Conservation (phyloP, 1,284 basidiomycete genomes). For the Rhodotorula sp. region DNA sequence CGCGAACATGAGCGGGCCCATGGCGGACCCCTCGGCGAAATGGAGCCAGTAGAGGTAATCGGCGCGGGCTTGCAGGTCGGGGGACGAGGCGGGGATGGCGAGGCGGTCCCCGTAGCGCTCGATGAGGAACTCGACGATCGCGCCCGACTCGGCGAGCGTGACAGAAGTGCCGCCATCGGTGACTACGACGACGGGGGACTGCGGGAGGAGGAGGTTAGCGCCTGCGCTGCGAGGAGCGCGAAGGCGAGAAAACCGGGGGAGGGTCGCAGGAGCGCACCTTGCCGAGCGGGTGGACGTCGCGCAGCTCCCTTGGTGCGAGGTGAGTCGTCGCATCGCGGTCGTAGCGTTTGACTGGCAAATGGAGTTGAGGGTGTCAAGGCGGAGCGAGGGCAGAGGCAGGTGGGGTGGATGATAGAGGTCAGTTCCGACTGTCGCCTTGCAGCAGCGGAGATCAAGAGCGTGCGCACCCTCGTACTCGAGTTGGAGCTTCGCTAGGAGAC, state of each 20-base stretch:
- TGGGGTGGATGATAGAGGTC: neutral
- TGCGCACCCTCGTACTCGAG: neutral
- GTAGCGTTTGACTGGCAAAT: slow-evolving; percentile 38
- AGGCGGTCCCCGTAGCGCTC: slow-evolving; percentile 41
- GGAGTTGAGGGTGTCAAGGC: too few species aligned
- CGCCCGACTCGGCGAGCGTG: slow-evolving; percentile 39
- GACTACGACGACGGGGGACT: slow-evolving; percentile 35
- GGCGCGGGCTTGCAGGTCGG: slow-evolving; percentile 16
- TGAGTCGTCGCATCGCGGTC: slow-evolving; percentile 31
- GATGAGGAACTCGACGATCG: slow-evolving; percentile 43
- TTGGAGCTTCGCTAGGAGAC: neutral
- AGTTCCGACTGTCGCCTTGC: rapidly evolving
- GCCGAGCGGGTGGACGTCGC: slow-evolving; percentile 39
- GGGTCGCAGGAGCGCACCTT: slow-evolving; percentile 17
- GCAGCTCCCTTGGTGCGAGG: slow-evolving; percentile 36
- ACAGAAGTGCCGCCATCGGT: slow-evolving; percentile 14
- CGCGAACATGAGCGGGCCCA: slow-evolving; percentile 34
- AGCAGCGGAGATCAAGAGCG: neutral
- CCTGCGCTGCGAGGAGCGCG: too few species aligned
- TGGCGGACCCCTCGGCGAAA: slow-evolving; percentile 34
- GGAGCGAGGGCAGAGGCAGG: too few species aligned
- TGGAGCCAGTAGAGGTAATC: slow-evolving; percentile 39
- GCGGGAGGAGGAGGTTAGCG: neutral
- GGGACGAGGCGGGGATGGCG: neutral
- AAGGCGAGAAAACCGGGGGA: rapidly evolving